Conservation (phyloP, 257 asterid species). For the Scutellaria minor region DNA sequence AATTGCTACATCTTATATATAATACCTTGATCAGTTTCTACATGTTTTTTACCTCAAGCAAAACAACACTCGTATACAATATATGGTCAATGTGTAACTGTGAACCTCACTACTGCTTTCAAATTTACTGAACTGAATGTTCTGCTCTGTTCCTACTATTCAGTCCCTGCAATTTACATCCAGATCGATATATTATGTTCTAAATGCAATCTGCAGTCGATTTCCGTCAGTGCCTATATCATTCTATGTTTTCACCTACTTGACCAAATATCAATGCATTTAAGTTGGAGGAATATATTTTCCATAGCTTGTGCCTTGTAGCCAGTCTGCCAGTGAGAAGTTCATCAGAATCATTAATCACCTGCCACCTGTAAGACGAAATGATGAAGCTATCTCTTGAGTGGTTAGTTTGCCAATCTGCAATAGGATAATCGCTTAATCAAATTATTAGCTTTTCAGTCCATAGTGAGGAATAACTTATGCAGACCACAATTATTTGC, state of each 20-base stretch:
- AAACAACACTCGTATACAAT: conserved; percentile 14
- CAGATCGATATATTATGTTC: conserved; percentile 21
- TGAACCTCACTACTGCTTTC: conserved; percentile 28
- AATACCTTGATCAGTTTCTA: conserved; percentile 6
- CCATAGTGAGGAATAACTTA: conserved; percentile 8
- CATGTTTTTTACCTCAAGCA: conserved; percentile 19
- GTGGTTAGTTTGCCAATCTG: conserved; percentile 6
- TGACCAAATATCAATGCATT: conserved; percentile 3
- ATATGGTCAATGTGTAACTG: conserved; percentile 16
- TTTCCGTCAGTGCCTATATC: conserved; percentile 21
- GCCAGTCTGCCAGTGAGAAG: neutral
- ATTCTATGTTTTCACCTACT: conserved; percentile 17
- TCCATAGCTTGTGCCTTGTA: conserved; percentile 16
- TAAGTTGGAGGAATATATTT: conserved; percentile 20
- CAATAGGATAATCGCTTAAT: neutral
- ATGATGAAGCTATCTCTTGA: neutral
- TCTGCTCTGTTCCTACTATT: conserved; percentile 23
- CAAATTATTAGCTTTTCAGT: conserved; percentile 5
- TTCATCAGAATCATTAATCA: conserved; percentile 22
- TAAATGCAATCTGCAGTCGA: conserved; percentile 32
- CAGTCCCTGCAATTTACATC: conserved; percentile 23
- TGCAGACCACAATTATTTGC: neutral
- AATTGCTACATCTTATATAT: conserved; percentile 13
- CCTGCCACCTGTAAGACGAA: conserved; percentile 15
- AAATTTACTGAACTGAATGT: conserved; percentile 6